Percentiles rank a stretch among this genome's conserved stretches.
phyloP scores from a whole-genome alignment of 768 basidiomycete species.

The Panaeolus papilionaceus region DNA sequence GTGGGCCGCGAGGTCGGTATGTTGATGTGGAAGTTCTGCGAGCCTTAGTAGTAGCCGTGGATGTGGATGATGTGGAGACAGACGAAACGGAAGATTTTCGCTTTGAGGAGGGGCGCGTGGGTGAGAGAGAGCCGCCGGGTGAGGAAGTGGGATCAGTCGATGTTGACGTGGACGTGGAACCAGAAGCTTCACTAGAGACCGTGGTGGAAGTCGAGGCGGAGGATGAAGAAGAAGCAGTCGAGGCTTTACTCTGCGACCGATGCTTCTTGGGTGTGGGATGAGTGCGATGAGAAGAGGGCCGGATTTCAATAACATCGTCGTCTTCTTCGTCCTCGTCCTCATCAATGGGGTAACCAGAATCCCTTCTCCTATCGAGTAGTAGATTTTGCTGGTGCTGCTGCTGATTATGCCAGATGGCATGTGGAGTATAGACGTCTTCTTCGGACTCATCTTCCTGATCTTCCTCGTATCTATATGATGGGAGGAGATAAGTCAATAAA shows the following conservation, averaged over 20 bases:
- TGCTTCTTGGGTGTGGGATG: conserved; percentile 27
- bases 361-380: conserved; percentile 38
- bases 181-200: conserved; percentile 26
- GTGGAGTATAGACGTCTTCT: conserved; percentile 42
- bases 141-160: conserved; percentile 28
- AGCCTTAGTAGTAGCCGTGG: conserved; percentile 13
- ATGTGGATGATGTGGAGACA: conserved; percentile 12
- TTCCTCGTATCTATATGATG: conserved; percentile 53
- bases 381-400: conserved; percentile 11
- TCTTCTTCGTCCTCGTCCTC: conserved; percentile 46
- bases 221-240: conserved; percentile 50
- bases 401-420: conserved; percentile 7
- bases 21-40: conserved; percentile 17
- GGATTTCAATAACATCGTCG: conserved; percentile 71
- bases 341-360: conserved; percentile 42
- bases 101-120: conserved; percentile 22
- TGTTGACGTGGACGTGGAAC: conserved; percentile 22
- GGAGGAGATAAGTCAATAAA: conserved; percentile 17
- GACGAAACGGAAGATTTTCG: conserved; percentile 22
- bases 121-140: conserved; percentile 32
- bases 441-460: conserved; percentile 64
- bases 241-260: conserved; percentile 52
- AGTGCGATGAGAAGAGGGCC: conserved; percentile 36
- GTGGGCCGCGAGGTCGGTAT: conserved; percentile 27
- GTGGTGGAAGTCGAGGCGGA: conserved; percentile 37